Base-by-base conservation (phyloP, 768 basidiomycete species). In the Lepiota brunneoincarnata region DNA sequence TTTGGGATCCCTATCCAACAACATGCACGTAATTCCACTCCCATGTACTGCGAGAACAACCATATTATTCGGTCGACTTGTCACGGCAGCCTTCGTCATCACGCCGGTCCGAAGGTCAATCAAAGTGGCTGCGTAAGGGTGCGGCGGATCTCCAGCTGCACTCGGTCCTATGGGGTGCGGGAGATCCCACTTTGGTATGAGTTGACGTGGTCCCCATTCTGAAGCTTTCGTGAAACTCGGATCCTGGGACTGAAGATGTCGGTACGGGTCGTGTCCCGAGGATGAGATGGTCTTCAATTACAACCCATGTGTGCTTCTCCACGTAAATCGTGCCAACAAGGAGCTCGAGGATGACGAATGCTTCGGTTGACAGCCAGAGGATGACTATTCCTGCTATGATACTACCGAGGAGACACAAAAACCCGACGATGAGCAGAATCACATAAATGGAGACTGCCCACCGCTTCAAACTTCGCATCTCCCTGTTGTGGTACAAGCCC, bases 21-120 rank as follows among this genome's bases (percentile, higher is more conserved):
- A 50, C 56, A 63, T 61, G 40, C 59, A 61, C 0, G 63, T 61
- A 10, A 63, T 46, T 0, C 63, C 63, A 34, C 38, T 53, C 5
- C 60, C 61, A 31, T 62, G 61, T 14, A 61, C 23, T 1, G 61
- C 61, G 37, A 62, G 48, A 3, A 44, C 15, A 12, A 54, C 44
- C 36, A 61, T 43, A 45, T 34, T 24, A 18, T 57, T 59, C 11
- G 55, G 51, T 3, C 15, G 17, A 4, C 35, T 41, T 17, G 49
- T 45, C 6, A 60, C 59, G 2, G 38, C 15, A n/a, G 49, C 36
- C n/a, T 47, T 51, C 11, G 49, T 49, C 21, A 38, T 7, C 11
- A 59, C 40, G 14, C 53, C 36, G 14, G 45, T 49, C 4, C 35
- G 14, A 14, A 55, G 48, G n/a, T 55, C 55, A 35, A 60, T 41